Evolutionary conservation across 108 stramenopile genomes (phyloP), one percentile per base, ranked within the genome.

Genomic region (Skeletonema grethae): DNA sequence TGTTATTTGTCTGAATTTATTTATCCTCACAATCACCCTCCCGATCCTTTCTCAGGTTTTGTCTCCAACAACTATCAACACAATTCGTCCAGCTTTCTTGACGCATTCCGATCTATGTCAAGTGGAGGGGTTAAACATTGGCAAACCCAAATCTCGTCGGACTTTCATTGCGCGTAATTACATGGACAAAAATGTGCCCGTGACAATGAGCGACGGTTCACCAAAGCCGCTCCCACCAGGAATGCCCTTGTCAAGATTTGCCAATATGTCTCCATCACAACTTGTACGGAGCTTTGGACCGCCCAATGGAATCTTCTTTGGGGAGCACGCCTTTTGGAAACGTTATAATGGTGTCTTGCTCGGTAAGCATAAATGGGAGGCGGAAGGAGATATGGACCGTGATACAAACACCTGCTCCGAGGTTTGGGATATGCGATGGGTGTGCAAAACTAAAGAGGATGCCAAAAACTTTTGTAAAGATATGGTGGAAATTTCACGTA

Each of bases 361-460:
- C 59, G 59, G 59, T 7, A 60, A 60, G 18, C 59, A 60, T 7
- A 60, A 60, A 18, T 60, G 59, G 59, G 59, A 60, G 16, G 38
- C 59, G 0, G 59, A 60, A 5, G 59, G 59, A 39, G 48, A 50
- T 20, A 50, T 50, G 48, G 48, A 50, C 7, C 16, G 3, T 20
- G 48, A 50, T 7, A 50, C 48, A 3, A 50, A 50, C 48, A 50
- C 18, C 22, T 50, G 48, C 20, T 50, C 48, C 0, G 59, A 60
- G 24, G 5, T 60, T 8, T 60, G 59, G 59, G 59, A 60, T 41
- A 60, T 60, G 59, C 15, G 59, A 15, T 60, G 59, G 59, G 13
- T 60, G 8, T 39, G 5, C 6, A 7, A n/a, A 16, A 31, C 20
- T 39, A 2, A 15, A 3, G 29, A 60, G n/a, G n/a, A 60, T 30